These are phyloP conservation scores for Vitis vinifera DNA, from an alignment of 164 flowering plant genomes.

Conservation along the genomic window ASM3070453v1 NC_081805.1:20328501-20329000, in stretches of 20 bases:
- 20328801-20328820: too few relatives aligned
- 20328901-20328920: conserved; percentile 91
- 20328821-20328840: too few relatives aligned
- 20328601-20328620: conserved; percentile 48
- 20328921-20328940: conserved; percentile 90
- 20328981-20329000: conserved; percentile 75
- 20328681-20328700: too few relatives aligned
- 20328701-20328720: too few relatives aligned
- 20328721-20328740: too few relatives aligned
- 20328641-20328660: not conserved
- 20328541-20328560: conserved; percentile 64
- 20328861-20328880: conserved; percentile 56
- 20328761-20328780: too few relatives aligned
- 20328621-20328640: not conserved
- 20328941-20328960: conserved; percentile 76
- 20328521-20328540: conserved; percentile 68
- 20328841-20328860: conserved; percentile 5
- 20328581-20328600: conserved; percentile 80
- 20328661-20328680: too few relatives aligned
- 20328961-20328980: conserved; percentile 78
- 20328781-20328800: not conserved
- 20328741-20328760: too few relatives aligned
- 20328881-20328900: conserved; percentile 92
- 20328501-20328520: conserved; percentile 78
- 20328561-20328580: conserved; percentile 84